A percentile compares a stretch with the other conserved stretches of the same genome.
phyloP scores from a whole-genome alignment of 768 basidiomycete species.

The Panaeolus cyanescens region DNA sequence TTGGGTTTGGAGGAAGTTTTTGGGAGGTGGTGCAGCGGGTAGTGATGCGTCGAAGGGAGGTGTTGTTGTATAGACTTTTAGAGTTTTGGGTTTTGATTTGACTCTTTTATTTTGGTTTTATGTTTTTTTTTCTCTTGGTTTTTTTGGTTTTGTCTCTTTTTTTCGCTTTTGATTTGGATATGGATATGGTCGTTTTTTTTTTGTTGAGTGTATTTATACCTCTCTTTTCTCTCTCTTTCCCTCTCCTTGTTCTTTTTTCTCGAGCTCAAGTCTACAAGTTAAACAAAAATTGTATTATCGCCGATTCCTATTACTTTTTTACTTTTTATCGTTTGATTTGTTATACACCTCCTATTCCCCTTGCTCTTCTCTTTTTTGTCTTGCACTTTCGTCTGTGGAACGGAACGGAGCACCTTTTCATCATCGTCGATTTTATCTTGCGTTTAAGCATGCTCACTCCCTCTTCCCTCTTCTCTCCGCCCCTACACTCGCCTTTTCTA shows the following conservation, averaged over 20 bases:
- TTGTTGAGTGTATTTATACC: not conserved
- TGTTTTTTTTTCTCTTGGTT: too few relatives aligned
- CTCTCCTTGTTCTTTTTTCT: not conserved
- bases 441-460: not conserved
- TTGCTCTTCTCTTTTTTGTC: too few relatives aligned
- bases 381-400: too few relatives aligned
- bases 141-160: too few relatives aligned
- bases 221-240: not conserved
- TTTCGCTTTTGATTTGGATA: not conserved
- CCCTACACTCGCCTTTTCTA: not conserved
- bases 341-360: not conserved
- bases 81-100: not conserved
- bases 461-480: not conserved
- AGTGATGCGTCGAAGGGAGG: not conserved
- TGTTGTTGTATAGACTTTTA: not conserved
- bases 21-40: not conserved
- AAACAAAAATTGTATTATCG: not conserved
- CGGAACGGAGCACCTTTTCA: too few relatives aligned
- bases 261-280: not conserved
- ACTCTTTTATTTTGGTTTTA: too few relatives aligned
- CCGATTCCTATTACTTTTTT: not conserved
- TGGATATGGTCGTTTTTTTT: not conserved
- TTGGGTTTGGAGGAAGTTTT: slow-evolving; percentile 4
- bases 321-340: not conserved
- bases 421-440: not conserved